phyloP scores from a whole-genome alignment of 1,139 yeast genomes.

The Protomyces arabidopsidicola region DNA sequence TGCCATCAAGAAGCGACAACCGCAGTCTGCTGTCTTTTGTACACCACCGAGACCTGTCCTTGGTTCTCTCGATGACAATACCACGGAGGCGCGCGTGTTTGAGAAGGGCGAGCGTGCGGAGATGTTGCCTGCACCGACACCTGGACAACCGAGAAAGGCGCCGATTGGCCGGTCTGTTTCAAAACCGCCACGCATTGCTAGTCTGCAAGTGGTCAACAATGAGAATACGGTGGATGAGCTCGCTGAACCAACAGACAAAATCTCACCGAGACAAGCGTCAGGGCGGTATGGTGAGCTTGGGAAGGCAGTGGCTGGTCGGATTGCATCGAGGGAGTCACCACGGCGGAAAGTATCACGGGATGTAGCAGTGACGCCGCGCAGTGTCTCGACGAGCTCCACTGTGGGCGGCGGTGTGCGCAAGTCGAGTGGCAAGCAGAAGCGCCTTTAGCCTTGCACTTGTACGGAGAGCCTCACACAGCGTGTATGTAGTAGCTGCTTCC shows the following conservation, averaged over 20 bases:
- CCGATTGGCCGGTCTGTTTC: constrained; percentile 18
- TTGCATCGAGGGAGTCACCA: constrained; percentile 9
- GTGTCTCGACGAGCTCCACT: constrained; percentile 11
- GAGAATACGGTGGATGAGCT: not conserved
- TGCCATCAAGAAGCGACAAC: constrained; percentile 45
- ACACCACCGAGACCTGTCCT: constrained; percentile 33
- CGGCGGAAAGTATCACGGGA: constrained; percentile 21
- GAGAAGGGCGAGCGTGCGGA: constrained; percentile 40
- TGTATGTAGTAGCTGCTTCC: no score
- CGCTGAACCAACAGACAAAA: no score
- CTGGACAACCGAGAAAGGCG: constrained; percentile 89
- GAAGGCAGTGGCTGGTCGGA: not conserved
- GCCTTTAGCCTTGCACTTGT: not conserved
- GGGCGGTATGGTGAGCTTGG: not conserved
- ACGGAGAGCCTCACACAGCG: no score
- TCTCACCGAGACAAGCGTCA: not conserved
- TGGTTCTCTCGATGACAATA: constrained; percentile 34
- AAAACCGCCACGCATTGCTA: constrained; percentile 22
- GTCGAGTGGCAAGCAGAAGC: constrained; percentile 27
- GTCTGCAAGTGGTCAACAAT: not conserved
- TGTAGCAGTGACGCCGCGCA: constrained; percentile 13
- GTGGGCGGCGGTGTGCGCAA: constrained; percentile 19
- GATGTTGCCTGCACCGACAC: constrained; percentile 82
- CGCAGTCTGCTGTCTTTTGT: constrained; percentile 40
- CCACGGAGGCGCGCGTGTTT: constrained; percentile 25